Base-by-base conservation (phyloP, 805 yeast genomes). In the Zygosaccharomyces lentus region DNA sequence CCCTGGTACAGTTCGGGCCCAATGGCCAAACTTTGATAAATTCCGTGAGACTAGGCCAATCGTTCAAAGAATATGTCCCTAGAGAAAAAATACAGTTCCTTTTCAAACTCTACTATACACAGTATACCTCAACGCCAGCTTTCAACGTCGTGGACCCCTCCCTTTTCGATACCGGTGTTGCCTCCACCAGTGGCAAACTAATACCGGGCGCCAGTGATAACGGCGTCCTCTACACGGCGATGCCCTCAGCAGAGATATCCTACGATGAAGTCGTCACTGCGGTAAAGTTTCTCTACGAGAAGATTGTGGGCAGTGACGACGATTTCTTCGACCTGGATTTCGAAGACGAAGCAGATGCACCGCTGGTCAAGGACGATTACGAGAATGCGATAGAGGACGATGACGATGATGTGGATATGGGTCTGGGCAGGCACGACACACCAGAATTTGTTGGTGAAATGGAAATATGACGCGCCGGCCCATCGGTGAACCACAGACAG, bases 281-380 rank as follows among this genome's bases (percentile, higher is more conserved):
- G 50, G 88, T 90, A 6, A 84, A 81, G 61, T 69, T 78, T 16
- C 63, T 91, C 34, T 91, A 87, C 64, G 81, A 79, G 50, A 73
- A 76, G 46, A 82, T 91, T 51, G 95, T 93, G 9, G 98, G 98
- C 8, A 78, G 95, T 1, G 93, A 86, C 62, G 97, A 91, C 57
- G 98, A 91, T 67, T 93, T 93, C 69, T 91, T 91, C 62, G 96
- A 88, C 64, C 87, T 91, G 34, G 98, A 91, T 66, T 91, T 91
- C 61, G 97, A 91, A 66, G 98, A 91, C 64, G 96, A 89, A 16
- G 96, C 86, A 36, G 90, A 81, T 19, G 44, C 26, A 17, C 37
- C 48, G 6, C 25, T 46, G 27, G 43, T 25, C 35, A 42, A 50
- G 12, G 43, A 37, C 23, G 41, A 49, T 29, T 56, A 53, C 37